These are phyloP conservation scores for Ogataea siamensis DNA, from an alignment of 805 yeast genomes.

Conservation along the genomic window DNA sequence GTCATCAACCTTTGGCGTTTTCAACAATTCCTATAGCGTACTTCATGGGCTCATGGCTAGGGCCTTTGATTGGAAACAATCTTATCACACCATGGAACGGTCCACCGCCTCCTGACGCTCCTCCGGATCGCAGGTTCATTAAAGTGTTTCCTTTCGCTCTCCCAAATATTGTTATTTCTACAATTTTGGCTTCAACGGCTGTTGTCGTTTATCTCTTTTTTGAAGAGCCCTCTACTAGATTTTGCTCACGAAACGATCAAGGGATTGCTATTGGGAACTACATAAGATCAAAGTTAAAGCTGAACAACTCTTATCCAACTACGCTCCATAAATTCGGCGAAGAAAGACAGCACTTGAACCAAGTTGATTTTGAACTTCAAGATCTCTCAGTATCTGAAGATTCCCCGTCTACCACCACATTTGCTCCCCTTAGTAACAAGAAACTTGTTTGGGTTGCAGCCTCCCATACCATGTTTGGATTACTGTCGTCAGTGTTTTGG, in stretches of 20 bases:
- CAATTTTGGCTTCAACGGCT: not conserved
- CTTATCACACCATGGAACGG: conserved; percentile 3
- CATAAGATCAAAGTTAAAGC: not conserved
- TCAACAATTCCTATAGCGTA: conserved; percentile 1
- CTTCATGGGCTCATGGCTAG: not conserved
- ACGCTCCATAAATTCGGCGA: not conserved
- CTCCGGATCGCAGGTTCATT: not conserved
- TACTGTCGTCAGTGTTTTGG: not conserved
- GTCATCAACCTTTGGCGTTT: not conserved
- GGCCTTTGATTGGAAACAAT: conserved; percentile 2
- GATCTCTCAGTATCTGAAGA: not conserved
- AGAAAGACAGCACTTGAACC: too few species aligned
- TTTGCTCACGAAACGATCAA: not conserved
- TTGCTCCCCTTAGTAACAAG: not conserved
- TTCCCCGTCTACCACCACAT: not conserved
- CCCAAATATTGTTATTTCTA: conserved; percentile 2
- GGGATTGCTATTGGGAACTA: not conserved
- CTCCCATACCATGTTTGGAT: not conserved
- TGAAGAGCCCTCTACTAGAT: not conserved
- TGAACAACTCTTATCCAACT: not conserved
- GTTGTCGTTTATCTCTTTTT: conserved; percentile 1
- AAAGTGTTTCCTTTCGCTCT: conserved; percentile 1
- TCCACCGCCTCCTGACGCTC: conserved; percentile 1
- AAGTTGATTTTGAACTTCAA: not conserved
- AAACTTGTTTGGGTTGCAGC: not conserved